A percentile compares a stretch with the other conserved stretches of the same genome.
phyloP scores from a whole-genome alignment of 1,139 yeast species.

The Blastobotrys proliferans region DNA sequence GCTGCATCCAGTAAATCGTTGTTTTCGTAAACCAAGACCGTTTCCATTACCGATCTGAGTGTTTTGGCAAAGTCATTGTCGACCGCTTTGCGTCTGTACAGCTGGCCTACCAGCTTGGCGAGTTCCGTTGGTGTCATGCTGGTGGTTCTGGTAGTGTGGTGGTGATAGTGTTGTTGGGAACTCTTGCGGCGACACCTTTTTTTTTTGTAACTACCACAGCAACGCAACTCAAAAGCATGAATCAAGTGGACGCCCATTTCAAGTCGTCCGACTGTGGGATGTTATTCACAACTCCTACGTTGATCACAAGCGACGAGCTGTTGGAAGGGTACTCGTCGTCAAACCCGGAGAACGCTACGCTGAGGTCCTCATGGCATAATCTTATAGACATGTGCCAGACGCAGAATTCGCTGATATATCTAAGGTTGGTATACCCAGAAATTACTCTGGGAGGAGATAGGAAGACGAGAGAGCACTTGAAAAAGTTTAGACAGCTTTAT shows the following conservation, averaged over 20 bases:
- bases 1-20: constrained; percentile 37
- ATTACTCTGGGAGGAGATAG: constrained; percentile 12
- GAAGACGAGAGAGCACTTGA: constrained; percentile 10
- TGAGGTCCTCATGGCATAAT: constrained; percentile 14
- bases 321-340: constrained; percentile 8
- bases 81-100: background rate
- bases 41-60: constrained; percentile 9
- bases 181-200: background rate
- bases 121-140: constrained; percentile 7
- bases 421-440: constrained; percentile 16
- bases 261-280: constrained; percentile 10
- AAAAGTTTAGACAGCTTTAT: constrained; percentile 9
- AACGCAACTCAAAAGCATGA: background rate
- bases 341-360: constrained; percentile 7
- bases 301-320: constrained; percentile 16
- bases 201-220: background rate
- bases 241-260: constrained; percentile 12
- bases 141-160: background rate
- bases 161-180: background rate
- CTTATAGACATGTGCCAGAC: constrained; percentile 14
- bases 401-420: constrained; percentile 12
- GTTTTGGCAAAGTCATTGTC: background rate
- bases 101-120: constrained; percentile 11
- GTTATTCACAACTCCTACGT: constrained; percentile 14
- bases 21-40: constrained; percentile 38